Evolutionary conservation across 2,329 filamentous ascomycete species (phyloP), one percentile per base, ranked within the genome.

Genomic region (Hymenoscyphus scutula): DNA sequence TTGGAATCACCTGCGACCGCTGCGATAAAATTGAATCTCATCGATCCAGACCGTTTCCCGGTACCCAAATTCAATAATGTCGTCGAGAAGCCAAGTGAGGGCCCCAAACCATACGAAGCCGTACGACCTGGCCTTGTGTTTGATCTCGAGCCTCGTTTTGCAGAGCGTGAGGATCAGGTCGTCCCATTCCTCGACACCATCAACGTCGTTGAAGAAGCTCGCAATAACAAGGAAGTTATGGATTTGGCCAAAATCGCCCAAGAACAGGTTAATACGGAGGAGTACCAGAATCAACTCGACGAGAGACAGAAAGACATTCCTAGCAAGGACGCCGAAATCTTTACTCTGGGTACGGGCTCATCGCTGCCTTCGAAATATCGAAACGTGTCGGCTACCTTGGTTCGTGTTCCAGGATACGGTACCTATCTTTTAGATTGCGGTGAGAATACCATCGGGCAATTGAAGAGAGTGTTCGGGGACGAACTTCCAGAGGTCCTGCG

Each of bases 341-440:
- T 93, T 45, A 86, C 92, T 1, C 83, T 99, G 0, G 95, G 95
- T 5, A 99, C 95, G 2, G 95, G 95, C 8, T 98, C 94, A 2
- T 90, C 94, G 0, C 74, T 90, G 17, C 95, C 95, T 1, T 96
- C 92, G 37, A 96, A 96, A 74, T 95, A 97, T 75, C 90, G 95
- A 70, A 99, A 98, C 74, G 95, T 99, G 23, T 97, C 94, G 11
- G 87, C 88, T 1, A 97, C 93, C 0, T 80, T 99, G 4, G 78
- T 99, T 53, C 85, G 90, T 15, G 88, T 97, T 2, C 95, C 95
- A 6, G 90, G 88, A 3, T 84, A 87, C 69, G 95, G 95, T n/a
- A 92, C 85, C 74, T 96, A 97, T 72, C 80, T 99, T 0, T 84
- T 99, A 62, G 95, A 99, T 76, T 91, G 88, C 69, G 95, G 95